Evolutionary conservation across 2,329 filamentous ascomycete genomes (phyloP).

Genomic region (Hawksworthiomyces lignivorus): DNA sequence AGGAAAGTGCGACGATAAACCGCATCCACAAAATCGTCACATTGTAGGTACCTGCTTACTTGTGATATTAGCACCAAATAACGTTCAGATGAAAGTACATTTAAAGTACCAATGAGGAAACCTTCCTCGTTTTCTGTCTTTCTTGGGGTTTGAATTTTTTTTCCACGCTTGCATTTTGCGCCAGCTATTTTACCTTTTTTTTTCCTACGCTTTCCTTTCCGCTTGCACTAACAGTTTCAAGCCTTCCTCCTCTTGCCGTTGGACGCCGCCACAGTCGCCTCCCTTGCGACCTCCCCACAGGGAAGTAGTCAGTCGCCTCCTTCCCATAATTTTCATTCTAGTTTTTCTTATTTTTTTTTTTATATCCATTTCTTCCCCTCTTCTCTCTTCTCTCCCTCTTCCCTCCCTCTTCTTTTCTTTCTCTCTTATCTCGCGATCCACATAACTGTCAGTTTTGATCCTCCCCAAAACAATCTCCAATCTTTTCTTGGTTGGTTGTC

Average conservation of each 20-base stretch:
- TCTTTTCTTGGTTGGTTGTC: slow-evolving; percentile 16
- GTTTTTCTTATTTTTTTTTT: slow-evolving; percentile 8
- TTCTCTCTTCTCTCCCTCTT: slow-evolving; percentile 10
- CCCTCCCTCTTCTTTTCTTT: slow-evolving; percentile 16
- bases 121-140: no score
- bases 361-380: slow-evolving; percentile 5
- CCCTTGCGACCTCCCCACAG: slow-evolving; percentile 8
- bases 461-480: slow-evolving; percentile 9
- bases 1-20: neutral
- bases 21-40: no score
- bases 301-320: slow-evolving; percentile 7
- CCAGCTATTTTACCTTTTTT: neutral
- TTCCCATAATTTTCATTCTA: slow-evolving; percentile 6
- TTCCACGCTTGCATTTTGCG: no score
- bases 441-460: slow-evolving; percentile 10
- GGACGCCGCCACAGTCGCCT: slow-evolving; percentile 10
- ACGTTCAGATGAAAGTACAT: no score
- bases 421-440: slow-evolving; percentile 16
- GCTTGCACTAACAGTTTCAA: neutral
- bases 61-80: no score
- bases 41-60: no score
- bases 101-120: no score
- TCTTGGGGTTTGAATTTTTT: no score
- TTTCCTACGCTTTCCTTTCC: neutral
- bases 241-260: slow-evolving; percentile 5